These are phyloP conservation scores for Anastatica hierochuntica DNA, from an alignment of 345 rosid species.

Conservation along the genomic window DNA sequence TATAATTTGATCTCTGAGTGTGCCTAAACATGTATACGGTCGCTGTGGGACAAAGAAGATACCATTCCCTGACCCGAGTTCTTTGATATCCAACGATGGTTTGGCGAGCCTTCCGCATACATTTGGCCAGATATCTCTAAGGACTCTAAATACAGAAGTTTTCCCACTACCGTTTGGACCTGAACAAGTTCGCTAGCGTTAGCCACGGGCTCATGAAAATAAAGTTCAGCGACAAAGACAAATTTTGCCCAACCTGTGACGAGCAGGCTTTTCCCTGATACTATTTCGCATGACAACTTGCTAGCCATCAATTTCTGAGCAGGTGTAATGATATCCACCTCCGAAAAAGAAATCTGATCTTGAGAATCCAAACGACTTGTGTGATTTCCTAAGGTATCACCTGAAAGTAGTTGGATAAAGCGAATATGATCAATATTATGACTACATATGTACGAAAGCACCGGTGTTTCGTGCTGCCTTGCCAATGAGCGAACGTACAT, in stretches of 20 bases:
- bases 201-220: constrained; percentile 14
- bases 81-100: constrained; percentile 53
- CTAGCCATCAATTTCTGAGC: constrained; percentile 79
- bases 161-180: constrained; percentile 99
- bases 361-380: constrained; percentile 30
- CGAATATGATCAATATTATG: neutral
- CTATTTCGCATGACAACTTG: constrained; percentile 71
- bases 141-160: constrained; percentile 92
- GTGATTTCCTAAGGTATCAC: constrained; percentile 22
- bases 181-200: constrained; percentile 27
- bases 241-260: constrained; percentile 76
- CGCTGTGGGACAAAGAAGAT: constrained; percentile 89
- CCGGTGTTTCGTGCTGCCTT: neutral
- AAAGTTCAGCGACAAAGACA: constrained; percentile 5
- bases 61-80: constrained; percentile 50
- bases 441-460: neutral
- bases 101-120: constrained; percentile 66
- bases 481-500: neutral
- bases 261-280: constrained; percentile 75
- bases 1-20: constrained; percentile 95
- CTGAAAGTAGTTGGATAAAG: constrained; percentile 30
- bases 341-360: constrained; percentile 56
- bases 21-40: constrained; percentile 95
- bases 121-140: constrained; percentile 92
- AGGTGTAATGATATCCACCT: constrained; percentile 84